Evolutionary conservation across 2,329 filamentous ascomycete genomes (phyloP).

Genomic region (Aspergillus pseudotamarii): DNA sequence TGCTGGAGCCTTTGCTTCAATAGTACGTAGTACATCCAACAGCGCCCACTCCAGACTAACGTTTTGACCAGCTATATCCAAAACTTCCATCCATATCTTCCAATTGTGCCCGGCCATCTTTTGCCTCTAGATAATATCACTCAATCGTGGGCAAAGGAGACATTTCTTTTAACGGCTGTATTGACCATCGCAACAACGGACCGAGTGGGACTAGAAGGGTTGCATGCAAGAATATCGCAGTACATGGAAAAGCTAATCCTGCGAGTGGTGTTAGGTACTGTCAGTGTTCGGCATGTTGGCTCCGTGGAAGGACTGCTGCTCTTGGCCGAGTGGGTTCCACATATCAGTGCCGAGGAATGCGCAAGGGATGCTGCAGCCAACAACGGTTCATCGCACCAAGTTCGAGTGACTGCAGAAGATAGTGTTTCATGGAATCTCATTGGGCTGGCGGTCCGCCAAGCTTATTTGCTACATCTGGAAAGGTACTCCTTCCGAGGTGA

Average conservation of each 20-base stretch:
- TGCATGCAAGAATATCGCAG: constrained; percentile 5
- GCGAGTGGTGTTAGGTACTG: constrained; percentile 18
- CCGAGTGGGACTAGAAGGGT: neutral
- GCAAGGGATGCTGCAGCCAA: neutral
- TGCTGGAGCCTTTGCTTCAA: neutral
- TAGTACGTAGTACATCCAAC: neutral
- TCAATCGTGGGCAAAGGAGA: constrained; percentile 5
- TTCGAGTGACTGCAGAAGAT: constrained; percentile 17
- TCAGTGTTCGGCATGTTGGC: constrained; percentile 15
- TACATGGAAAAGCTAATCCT: constrained; percentile 13
- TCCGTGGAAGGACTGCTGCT: constrained; percentile 25
- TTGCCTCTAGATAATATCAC: neutral
- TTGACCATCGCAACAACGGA: constrained; percentile 20
- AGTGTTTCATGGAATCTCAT: constrained; percentile 27
- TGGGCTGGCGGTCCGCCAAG: constrained; percentile 25
- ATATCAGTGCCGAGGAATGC: constrained; percentile 7
- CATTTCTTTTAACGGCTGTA: constrained; percentile 15
- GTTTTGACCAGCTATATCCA: neutral
- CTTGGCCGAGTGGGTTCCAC: constrained; percentile 26
- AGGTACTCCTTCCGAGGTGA: constrained; percentile 18
- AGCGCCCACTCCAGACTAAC: neutral
- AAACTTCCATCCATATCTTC: constrained; percentile 14
- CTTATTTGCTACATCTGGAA: constrained; percentile 26
- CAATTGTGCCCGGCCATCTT: constrained; percentile 10
- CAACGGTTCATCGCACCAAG: neutral